Evolutionary conservation across 192 early-diverging fungal genomes (phyloP).

Genomic region (Geranomyces variabilis): DNA sequence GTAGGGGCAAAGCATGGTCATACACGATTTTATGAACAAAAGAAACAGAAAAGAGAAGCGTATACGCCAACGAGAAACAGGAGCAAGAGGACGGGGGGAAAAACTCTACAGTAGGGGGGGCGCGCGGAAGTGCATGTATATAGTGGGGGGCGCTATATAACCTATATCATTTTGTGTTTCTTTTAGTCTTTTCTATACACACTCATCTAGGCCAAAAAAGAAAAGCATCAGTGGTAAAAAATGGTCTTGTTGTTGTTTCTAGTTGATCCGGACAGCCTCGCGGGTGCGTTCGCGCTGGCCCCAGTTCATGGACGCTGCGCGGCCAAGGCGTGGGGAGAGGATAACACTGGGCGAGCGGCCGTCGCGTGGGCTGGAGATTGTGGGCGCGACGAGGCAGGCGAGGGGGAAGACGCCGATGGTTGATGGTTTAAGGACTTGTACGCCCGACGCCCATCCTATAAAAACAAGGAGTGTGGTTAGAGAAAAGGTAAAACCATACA

Average conservation of each 20-base stretch:
- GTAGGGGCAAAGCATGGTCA: too few species aligned
- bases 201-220: not conserved
- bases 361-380: not conserved
- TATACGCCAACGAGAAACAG: too few species aligned
- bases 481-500: slow-evolving; percentile 8
- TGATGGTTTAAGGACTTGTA: not conserved
- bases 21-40: too few species aligned
- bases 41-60: too few species aligned
- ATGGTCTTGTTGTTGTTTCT: not conserved
- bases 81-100: too few species aligned
- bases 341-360: not conserved
- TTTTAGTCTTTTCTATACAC: too few species aligned
- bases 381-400: slow-evolving; percentile 24
- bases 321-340: not conserved
- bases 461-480: not conserved
- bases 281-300: slow-evolving; percentile 9
- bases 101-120: too few species aligned
- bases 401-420: slow-evolving; percentile 28
- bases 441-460: slow-evolving; percentile 24
- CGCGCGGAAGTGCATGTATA: too few species aligned
- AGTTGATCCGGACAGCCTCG: not conserved
- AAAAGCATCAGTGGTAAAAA: not conserved
- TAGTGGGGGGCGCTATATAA: too few species aligned
- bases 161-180: too few species aligned
- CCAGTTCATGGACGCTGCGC: slow-evolving; percentile 8